Evolutionary conservation across 306 rosid species (phyloP), one percentile per base, ranked within the genome.

Genomic region (Sphenostylis stenocarpa): DNA sequence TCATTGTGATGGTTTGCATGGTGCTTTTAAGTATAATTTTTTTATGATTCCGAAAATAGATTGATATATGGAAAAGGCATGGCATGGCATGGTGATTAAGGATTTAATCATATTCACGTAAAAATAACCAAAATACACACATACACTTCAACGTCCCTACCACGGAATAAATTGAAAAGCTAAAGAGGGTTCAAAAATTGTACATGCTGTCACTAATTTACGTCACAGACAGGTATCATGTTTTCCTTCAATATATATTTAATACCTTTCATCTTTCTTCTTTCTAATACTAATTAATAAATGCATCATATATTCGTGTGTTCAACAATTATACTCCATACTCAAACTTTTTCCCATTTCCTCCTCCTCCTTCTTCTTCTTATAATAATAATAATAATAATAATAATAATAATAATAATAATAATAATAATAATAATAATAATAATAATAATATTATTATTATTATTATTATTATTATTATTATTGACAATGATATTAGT

Each of bases 261-360:
- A 60, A 77, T 77, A 20, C 68, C 52, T 72, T 26, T 67, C 73
- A 41, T 12, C 47, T 41, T 41, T 41, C 47, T 41, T 41, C 47
- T 41, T 41, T 41, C 16, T 12, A 41, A 80, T 88, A 80, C 47
- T 41, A 41, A 82, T 88, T 41, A 41, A 82, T 88, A 81, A 87
- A 88, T 84, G 88, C 85, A 73, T 73, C 76, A 3, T 43, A 69
- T 76, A 67, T 45, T 11, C 14, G 44, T 60, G 0, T 51, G 62
- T 56, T 76, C 67, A 60, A 63, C 86, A 72, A 79, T 65, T 68
- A 73, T 78, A 26, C 28, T 26, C 1, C 28, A 26, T 2, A 1
- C 28, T 26, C 28, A 26, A 26, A 26, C 2, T 26, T 26, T 26
- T 26, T 26, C n/a, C n/a, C n/a, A n/a, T 26, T 26, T 26, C 28